Conservation (phyloP, 129 eudicot species). For the Centrapalus pauciflorus region DNA sequence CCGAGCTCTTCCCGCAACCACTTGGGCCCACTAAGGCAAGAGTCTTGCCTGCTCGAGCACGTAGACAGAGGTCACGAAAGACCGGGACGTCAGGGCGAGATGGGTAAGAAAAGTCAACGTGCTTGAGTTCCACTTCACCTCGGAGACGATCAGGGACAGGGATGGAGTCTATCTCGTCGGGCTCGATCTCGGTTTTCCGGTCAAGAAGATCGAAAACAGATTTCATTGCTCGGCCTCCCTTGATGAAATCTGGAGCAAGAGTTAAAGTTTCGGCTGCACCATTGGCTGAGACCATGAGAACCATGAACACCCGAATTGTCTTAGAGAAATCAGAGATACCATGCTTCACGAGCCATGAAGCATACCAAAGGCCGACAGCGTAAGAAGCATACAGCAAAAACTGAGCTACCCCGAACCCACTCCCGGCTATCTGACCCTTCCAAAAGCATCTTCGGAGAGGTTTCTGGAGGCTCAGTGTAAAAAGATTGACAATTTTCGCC, state of each 20-base stretch:
- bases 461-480: conserved; percentile 51
- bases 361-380: conserved; percentile 92
- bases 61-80: conserved; percentile 68
- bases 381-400: conserved; percentile 85
- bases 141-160: conserved; percentile 74
- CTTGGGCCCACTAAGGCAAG: conserved; percentile 97
- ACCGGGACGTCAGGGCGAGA: conserved; percentile 67
- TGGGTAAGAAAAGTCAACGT: conserved; percentile 85
- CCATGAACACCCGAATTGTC: conserved; percentile 94
- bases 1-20: conserved; percentile 93
- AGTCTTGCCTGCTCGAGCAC: conserved; percentile 86
- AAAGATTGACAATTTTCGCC: conserved; percentile 62
- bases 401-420: conserved; percentile 85
- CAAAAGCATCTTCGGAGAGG: conserved; percentile 82
- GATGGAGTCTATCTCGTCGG: conserved; percentile 62
- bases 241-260: conserved; percentile 90
- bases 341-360: conserved; percentile 93
- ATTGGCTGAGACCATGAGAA: conserved; percentile 94
- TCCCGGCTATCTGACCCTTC: conserved; percentile 96
- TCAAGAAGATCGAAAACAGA: conserved; percentile 86
- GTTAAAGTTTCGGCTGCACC: conserved; percentile 95
- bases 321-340: conserved; percentile 92
- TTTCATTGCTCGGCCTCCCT: conserved; percentile 92
- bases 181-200: conserved; percentile 82
- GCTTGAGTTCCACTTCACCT: conserved; percentile 87